These are phyloP conservation scores for Aurantiochytrium sp. DNA, from an alignment of 108 stramenopile species.

Conservation along the genomic window DNA sequence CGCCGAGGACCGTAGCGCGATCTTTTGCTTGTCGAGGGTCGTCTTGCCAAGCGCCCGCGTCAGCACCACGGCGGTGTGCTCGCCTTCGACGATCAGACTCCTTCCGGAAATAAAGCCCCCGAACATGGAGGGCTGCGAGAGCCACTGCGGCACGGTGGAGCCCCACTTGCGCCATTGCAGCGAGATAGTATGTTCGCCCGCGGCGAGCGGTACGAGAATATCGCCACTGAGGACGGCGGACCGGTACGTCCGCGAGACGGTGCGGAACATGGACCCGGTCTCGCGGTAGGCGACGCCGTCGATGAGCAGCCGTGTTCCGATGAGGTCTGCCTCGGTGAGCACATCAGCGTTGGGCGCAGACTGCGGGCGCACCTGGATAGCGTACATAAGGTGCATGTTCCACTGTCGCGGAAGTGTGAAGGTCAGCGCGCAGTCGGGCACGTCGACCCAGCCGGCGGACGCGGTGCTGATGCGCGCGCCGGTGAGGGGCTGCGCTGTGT, in stretches of 20 bases:
- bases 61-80: neutral
- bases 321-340: neutral
- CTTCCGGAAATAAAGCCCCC: neutral
- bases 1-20: neutral
- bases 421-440: neutral
- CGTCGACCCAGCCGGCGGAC: neutral
- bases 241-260: neutral
- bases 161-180: constrained; percentile 52
- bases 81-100: neutral
- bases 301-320: constrained; percentile 34
- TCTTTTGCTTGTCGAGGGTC: neutral
- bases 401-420: neutral
- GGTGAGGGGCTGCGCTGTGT: constrained; percentile 31
- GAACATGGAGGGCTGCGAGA: neutral
- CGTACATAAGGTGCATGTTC: neutral
- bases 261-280: neutral
- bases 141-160: neutral
- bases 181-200: constrained; percentile 49
- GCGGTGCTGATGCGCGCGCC: constrained; percentile 34
- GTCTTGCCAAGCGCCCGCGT: neutral
- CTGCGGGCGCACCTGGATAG: neutral
- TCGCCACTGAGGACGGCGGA: neutral
- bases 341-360: neutral
- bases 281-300: constrained; percentile 49
- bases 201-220: constrained; percentile 45